These are phyloP conservation scores for Neurospora terricola DNA, from an alignment of 495 filamentous ascomycete genomes.

Conservation along the genomic window DNA sequence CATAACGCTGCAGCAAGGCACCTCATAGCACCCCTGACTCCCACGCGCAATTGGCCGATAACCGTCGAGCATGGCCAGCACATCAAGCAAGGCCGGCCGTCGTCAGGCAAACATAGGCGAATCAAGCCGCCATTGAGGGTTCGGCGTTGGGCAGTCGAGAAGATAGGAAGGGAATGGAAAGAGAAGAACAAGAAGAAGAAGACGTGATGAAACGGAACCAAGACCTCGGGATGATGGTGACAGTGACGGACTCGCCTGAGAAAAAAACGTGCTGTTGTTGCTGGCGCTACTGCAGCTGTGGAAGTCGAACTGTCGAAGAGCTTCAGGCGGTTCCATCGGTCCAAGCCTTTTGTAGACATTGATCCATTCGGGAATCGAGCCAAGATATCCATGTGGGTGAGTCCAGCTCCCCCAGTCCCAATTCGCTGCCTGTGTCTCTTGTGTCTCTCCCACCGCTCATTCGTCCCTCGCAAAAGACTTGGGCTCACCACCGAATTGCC, in stretches of 20 bases:
- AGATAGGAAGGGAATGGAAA: neutral
- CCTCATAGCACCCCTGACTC: conserved; percentile 14
- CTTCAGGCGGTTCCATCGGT: neutral
- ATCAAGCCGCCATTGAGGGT: neutral
- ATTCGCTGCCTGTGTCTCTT: too few relatives aligned
- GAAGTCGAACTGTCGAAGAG: neutral
- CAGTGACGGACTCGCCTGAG: neutral
- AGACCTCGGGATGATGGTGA: neutral
- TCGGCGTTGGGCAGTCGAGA: neutral
- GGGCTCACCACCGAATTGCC: neutral
- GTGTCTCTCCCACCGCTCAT: neutral
- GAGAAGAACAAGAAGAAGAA: neutral
- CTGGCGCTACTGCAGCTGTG: neutral
- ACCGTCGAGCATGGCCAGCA: conserved; percentile 27
- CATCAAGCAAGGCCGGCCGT: conserved; percentile 28
- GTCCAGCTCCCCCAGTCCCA: neutral
- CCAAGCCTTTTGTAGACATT: neutral
- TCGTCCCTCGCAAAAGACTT: neutral
- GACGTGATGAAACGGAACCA: neutral
- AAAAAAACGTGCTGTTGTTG: neutral
- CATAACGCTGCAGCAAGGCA: conserved; percentile 23
- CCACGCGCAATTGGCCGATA: conserved; percentile 23
- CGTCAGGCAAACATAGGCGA: neutral
- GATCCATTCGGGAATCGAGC: neutral
- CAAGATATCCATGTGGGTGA: neutral